A percentile compares a stretch with the other conserved stretches of the same genome.
These are phyloP conservation scores for Coffea canephora DNA, from an alignment of 257 asterid genomes.

Conservation along the genomic window DNA sequence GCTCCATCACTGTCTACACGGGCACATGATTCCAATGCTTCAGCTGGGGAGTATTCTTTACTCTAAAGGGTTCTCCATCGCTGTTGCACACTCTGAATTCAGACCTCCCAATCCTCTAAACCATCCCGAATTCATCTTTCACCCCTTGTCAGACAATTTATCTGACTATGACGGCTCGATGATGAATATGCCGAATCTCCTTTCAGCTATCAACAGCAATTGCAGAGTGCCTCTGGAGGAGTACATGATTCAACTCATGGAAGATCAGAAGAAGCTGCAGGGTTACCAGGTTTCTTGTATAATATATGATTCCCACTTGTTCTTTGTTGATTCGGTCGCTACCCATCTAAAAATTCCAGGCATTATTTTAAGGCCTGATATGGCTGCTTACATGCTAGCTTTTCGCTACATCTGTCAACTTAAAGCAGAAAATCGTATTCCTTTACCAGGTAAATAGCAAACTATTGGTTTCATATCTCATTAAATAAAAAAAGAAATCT, in stretches of 20 bases:
- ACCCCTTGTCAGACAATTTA: not conserved
- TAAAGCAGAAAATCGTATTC: slow-evolving; percentile 24
- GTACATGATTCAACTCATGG: slow-evolving; percentile 24
- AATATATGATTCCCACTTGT: slow-evolving; percentile 42
- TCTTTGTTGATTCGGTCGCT: slow-evolving; percentile 39
- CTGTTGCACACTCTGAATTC: slow-evolving; percentile 22
- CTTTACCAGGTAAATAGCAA: slow-evolving; percentile 26
- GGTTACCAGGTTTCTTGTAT: slow-evolving; percentile 29
- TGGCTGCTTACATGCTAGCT: slow-evolving; percentile 35
- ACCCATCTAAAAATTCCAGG: slow-evolving; percentile 35
- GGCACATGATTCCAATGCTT: slow-evolving; percentile 30
- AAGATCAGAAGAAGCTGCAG: slow-evolving; percentile 1
- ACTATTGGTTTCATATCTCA: not conserved
- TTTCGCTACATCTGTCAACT: slow-evolving; percentile 24
- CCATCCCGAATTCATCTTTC: slow-evolving; percentile 19
- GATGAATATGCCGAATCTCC: not conserved
- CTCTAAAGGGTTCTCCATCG: slow-evolving; percentile 23
- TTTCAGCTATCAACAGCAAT: slow-evolving; percentile 13
- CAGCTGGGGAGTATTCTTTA: slow-evolving; percentile 18
- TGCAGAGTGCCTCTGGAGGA: slow-evolving; percentile 34
- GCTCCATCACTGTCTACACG: not conserved
- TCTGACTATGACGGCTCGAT: not conserved
- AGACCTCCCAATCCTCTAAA: not conserved
- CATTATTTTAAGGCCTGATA: slow-evolving; percentile 36
- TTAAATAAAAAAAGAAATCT: not conserved